Evolutionary conservation across 192 early-diverging fungal species (phyloP).

Genomic region (Coemansia sp.): DNA sequence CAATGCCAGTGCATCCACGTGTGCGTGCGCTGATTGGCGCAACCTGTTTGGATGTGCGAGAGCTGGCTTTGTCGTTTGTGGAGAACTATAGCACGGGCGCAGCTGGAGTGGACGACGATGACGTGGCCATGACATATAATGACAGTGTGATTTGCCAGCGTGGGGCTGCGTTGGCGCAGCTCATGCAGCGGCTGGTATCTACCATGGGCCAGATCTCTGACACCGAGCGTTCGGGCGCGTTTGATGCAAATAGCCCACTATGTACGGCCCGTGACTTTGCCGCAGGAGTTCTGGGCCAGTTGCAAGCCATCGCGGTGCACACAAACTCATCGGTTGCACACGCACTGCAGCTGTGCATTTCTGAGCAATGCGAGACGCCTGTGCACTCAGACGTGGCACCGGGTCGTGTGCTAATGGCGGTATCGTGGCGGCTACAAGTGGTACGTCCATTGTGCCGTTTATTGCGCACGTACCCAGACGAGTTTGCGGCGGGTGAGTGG

Average conservation of each 20-base stretch:
- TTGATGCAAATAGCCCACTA: slow-evolving; percentile 9
- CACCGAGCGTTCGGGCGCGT: neutral
- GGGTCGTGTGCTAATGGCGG: slow-evolving; percentile 12
- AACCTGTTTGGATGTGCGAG: neutral
- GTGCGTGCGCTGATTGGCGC: slow-evolving; percentile 15
- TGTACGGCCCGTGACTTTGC: slow-evolving; percentile 22
- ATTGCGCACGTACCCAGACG: slow-evolving; percentile 42
- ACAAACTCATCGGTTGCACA: slow-evolving; percentile 14
- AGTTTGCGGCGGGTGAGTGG: slow-evolving; percentile 45
- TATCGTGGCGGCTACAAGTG: slow-evolving; percentile 32
- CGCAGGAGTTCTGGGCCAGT: slow-evolving; percentile 30
- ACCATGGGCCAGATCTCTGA: slow-evolving; percentile 11
- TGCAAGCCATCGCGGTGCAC: slow-evolving; percentile 29
- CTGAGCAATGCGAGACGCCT: neutral
- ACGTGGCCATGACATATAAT: neutral
- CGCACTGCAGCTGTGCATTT: slow-evolving; percentile 10
- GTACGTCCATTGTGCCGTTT: slow-evolving; percentile 31
- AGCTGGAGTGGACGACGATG: neutral
- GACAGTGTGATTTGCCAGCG: slow-evolving; percentile 4
- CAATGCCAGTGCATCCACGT: slow-evolving; percentile 11
- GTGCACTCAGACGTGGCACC: neutral
- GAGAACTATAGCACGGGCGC: neutral
- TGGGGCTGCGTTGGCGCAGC: slow-evolving; percentile 17
- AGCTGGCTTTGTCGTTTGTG: slow-evolving; percentile 6
- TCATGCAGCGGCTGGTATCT: slow-evolving; percentile 19